These are phyloP conservation scores for Cercophora samala DNA, from an alignment of 495 filamentous ascomycete genomes.

Conservation along the genomic window DNA sequence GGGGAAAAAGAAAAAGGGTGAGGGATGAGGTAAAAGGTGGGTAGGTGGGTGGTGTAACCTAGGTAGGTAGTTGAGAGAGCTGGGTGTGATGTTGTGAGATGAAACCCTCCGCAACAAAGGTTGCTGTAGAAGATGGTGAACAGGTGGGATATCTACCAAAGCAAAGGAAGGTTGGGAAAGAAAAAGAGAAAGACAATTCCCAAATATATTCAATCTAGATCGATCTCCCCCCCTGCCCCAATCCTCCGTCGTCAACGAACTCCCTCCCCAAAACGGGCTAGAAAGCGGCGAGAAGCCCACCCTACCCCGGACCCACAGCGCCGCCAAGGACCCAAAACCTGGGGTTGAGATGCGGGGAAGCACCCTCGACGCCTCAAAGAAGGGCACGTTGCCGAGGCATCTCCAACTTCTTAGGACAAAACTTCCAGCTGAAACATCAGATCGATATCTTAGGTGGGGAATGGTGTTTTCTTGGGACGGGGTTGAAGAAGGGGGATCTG, in stretches of 20 bases:
- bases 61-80: too few relatives aligned
- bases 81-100: constrained; percentile 7
- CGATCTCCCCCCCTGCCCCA: not conserved
- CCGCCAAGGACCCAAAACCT: not conserved
- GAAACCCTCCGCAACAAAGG: not conserved
- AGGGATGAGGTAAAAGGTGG: not conserved
- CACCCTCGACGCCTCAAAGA: not conserved
- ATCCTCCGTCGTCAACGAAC: not conserved
- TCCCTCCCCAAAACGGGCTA: not conserved
- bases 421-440: not conserved
- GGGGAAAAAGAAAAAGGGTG: not conserved
- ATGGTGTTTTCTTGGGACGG: not conserved
- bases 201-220: constrained; percentile 3
- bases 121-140: not conserved
- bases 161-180: not conserved
- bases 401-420: not conserved
- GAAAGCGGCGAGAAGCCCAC: not conserved
- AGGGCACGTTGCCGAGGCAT: not conserved
- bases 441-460: not conserved
- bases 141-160: not conserved
- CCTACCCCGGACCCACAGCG: not conserved
- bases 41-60: constrained; percentile 4
- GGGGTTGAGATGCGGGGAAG: not conserved
- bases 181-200: not conserved
- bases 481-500: not conserved